Percentiles rank a stretch among this genome's conserved stretches.
These are phyloP conservation scores for Mikania micrantha DNA, from an alignment of 129 eudicot genomes.

Conservation along the genomic window DNA sequence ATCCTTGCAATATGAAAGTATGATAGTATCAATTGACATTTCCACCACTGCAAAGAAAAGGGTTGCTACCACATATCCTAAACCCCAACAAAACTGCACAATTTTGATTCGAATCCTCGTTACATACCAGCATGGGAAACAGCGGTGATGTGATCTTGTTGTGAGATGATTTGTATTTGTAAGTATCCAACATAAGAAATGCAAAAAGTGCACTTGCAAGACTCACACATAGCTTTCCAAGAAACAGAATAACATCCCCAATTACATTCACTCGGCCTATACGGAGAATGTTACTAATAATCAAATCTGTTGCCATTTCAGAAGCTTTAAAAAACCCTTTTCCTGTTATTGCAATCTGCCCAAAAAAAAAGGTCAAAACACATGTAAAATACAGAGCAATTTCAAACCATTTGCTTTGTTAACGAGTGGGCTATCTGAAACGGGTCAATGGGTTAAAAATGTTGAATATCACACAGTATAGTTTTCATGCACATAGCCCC, in stretches of 20 bases:
- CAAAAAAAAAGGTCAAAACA: not conserved
- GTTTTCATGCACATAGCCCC: not conserved
- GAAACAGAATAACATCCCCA: constrained; percentile 88
- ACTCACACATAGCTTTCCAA: constrained; percentile 91
- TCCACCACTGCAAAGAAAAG: constrained; percentile 93
- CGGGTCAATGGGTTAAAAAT: not conserved
- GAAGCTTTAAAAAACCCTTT: constrained; percentile 81
- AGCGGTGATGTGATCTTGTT: constrained; percentile 91
- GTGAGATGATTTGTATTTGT: constrained; percentile 69
- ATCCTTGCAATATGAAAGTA: constrained; percentile 94
- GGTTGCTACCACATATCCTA: constrained; percentile 81
- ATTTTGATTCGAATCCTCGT: not conserved
- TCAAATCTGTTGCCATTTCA: constrained; percentile 85
- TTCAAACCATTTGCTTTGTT: not conserved
- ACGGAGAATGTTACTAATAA: constrained; percentile 82
- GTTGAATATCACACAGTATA: not conserved
- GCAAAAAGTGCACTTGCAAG: constrained; percentile 85
- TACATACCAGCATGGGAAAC: constrained; percentile 84
- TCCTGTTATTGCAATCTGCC: constrained; percentile 89
- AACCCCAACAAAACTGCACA: constrained; percentile 77
- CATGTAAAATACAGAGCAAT: not conserved
- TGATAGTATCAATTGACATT: constrained; percentile 88
- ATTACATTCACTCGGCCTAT: constrained; percentile 93
- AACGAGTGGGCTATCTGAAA: not conserved
- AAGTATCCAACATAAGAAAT: constrained; percentile 84